A percentile compares a stretch with the other conserved stretches of the same genome.
Conservation (phyloP, 1,139 yeast species). For the Suzukiozyma palmioleophila region DNA sequence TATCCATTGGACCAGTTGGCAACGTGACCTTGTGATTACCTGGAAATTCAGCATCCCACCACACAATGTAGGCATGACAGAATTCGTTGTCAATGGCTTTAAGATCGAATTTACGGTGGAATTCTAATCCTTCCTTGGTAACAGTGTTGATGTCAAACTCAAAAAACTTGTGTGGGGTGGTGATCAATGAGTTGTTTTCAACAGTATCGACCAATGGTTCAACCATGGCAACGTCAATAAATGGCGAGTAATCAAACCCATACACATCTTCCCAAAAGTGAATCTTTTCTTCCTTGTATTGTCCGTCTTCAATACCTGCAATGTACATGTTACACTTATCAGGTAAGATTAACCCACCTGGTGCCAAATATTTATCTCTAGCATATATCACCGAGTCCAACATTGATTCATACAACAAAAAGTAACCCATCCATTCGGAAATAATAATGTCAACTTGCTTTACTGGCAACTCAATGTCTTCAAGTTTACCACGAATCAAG, state of each 20-base stretch:
- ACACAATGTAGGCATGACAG: slow-evolving; percentile 85
- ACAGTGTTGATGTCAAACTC: slow-evolving; percentile 90
- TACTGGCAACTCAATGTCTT: slow-evolving; percentile 82
- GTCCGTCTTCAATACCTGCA: slow-evolving; percentile 94
- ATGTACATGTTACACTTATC: slow-evolving; percentile 88
- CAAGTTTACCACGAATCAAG: slow-evolving; percentile 86
- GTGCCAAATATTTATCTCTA: slow-evolving; percentile 82
- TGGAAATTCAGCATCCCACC: slow-evolving; percentile 91
- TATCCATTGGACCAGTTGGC: slow-evolving; percentile 78
- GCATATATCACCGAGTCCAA: slow-evolving; percentile 94
- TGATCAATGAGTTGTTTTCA: slow-evolving; percentile 70
- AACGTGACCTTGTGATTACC: slow-evolving; percentile 60
- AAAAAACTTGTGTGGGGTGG: slow-evolving; percentile 65
- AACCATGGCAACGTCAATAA: slow-evolving; percentile 69
- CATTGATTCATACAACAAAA: slow-evolving; percentile 94
- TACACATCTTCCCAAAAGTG: slow-evolving; percentile 96
- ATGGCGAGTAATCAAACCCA: slow-evolving; percentile 87
- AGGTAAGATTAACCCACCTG: slow-evolving; percentile 91
- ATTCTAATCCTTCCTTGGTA: slow-evolving; percentile 75
- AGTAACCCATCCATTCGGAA: slow-evolving; percentile 99
- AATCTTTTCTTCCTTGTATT: slow-evolving; percentile 88
- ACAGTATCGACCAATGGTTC: slow-evolving; percentile 96
- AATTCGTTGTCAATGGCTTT: slow-evolving; percentile 74
- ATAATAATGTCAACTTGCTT: slow-evolving; percentile 86
- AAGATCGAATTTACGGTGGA: slow-evolving; percentile 61